These are phyloP conservation scores for Rossbeevera mucosa DNA, from an alignment of 768 basidiomycete species.

Conservation along the genomic window DNA sequence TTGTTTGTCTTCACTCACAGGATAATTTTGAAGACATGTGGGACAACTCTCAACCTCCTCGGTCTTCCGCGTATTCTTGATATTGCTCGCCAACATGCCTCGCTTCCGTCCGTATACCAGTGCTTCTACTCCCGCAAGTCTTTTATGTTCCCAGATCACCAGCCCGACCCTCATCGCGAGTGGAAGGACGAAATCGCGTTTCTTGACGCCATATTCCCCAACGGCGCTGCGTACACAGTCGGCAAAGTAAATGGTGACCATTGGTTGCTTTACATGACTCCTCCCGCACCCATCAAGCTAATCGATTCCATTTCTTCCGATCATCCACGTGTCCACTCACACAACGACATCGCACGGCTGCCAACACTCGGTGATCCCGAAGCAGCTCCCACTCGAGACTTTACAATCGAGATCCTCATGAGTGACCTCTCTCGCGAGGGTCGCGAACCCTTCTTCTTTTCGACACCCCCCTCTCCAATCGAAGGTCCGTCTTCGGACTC, in stretches of 20 bases:
- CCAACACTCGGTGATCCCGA: conserved; percentile 12
- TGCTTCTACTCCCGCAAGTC: conserved; percentile 98
- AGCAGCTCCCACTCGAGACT: conserved; percentile 51
- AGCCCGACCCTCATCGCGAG: conserved; percentile 85
- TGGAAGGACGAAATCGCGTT: conserved; percentile 93
- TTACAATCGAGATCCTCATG: conserved; percentile 98
- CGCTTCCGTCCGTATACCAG: conserved; percentile 68
- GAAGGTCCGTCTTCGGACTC: conserved; percentile 44
- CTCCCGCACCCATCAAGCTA: conserved; percentile 39
- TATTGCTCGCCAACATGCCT: conserved; percentile 72
- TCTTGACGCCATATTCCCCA: conserved; percentile 83
- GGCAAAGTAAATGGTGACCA: conserved; percentile 98
- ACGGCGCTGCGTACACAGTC: conserved; percentile 91
- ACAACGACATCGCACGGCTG: conserved; percentile 6
- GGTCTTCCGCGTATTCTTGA: conserved; percentile 93
- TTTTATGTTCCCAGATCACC: conserved; percentile 99
- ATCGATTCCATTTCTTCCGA: conserved; percentile 19
- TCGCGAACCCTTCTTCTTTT: conserved; percentile 72
- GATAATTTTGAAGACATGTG: conserved; percentile 97
- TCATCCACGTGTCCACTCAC: conserved; percentile 16
- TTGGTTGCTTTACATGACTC: conserved; percentile 93
- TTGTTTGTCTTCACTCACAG: conserved; percentile 93
- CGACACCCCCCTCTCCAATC: conserved; percentile 39
- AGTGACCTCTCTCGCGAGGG: conserved; percentile 74
- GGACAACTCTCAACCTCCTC: conserved; percentile 94